Percentiles rank a stretch among this genome's conserved stretches.
Conservation (phyloP, 2,329 filamentous ascomycete species). For the Exophiala mesophila region DNA sequence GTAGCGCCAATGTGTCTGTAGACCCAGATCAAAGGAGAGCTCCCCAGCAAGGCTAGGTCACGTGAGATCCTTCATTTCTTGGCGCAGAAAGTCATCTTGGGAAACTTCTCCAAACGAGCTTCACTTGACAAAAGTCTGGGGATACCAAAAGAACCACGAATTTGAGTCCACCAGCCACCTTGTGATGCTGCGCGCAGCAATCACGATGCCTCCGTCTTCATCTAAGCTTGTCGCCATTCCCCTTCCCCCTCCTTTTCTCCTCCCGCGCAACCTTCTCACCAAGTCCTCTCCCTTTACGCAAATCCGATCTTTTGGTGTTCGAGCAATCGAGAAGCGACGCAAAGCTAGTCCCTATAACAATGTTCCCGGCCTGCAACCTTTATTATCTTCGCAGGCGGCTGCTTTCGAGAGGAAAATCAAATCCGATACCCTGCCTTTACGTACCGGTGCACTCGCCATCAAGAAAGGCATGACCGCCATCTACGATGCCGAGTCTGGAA, state of each 20-base stretch:
- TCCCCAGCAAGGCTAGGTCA: too few relatives aligned
- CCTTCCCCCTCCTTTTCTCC: constrained; percentile 26
- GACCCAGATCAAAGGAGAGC: too few relatives aligned
- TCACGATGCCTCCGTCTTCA: constrained; percentile 21
- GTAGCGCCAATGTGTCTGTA: too few relatives aligned
- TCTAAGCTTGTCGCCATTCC: constrained; percentile 17
- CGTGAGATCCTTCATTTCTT: too few relatives aligned
- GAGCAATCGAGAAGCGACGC: constrained; percentile 51
- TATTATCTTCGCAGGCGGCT: constrained; percentile 53
- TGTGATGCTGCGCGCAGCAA: constrained; percentile 11
- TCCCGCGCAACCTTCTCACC: constrained; percentile 25
- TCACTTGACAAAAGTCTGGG: too few relatives aligned
- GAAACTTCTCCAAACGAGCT: not conserved
- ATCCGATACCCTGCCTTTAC: constrained; percentile 54
- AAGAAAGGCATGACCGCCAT: constrained; percentile 97
- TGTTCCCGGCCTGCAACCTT: constrained; percentile 42
- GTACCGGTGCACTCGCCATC: constrained; percentile 75
- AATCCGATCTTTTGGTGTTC: constrained; percentile 47
- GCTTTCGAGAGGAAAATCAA: constrained; percentile 52
- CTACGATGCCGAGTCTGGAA: constrained; percentile 70
- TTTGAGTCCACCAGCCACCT: too few relatives aligned
- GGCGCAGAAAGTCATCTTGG: too few relatives aligned
- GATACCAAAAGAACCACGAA: too few relatives aligned
- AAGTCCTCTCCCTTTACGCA: constrained; percentile 17
- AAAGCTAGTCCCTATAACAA: constrained; percentile 51